Evolutionary conservation across 495 filamentous ascomycete genomes (phyloP), one percentile per base, ranked within the genome.

Genomic region (Pyrenula aspistea): DNA sequence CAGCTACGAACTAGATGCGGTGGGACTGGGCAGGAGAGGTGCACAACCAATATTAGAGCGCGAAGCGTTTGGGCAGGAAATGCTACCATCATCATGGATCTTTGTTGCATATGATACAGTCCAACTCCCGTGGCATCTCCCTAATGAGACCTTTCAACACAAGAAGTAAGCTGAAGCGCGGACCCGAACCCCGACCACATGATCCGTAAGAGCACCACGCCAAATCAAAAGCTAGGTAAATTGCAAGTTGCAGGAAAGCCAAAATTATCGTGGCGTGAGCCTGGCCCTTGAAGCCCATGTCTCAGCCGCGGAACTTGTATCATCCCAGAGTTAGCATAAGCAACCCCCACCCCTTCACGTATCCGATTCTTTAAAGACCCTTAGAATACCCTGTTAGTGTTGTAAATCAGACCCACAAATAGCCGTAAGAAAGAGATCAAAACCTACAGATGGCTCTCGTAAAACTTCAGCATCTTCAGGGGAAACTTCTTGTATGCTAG

Each of bases 371-470:
- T 42, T 42, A 42, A 42, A 42, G 4, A 42, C 31, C 31, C 31
- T n/a, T 42, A 42, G 31, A 42, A 42, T 42, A 42, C 31, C 31
- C 31, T 42, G 31, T 42, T 15, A 42, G 31, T n/a, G n/a, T n/a
- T n/a, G n/a, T n/a, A n/a, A n/a, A n/a, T n/a, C n/a, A n/a, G n/a
- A n/a, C n/a, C n/a, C 31, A 42, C 15, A 15, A 42, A 42, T 42
- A 42, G 15, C 31, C 8, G 8, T 8, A 42, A 42, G 50, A 52
- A 48, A 19, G 19, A 11, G 42, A 48, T 48, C 11, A 31, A 49
- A 25, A 65, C 73, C 67, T 63, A 74, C 72, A 77, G 57, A 60
- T 77, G 74, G 22, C 58, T 53, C 58, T 77, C 74, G 50, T 77
- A 77, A 24, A 77, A 77, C 60, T 67, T 59, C 15, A 75, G 68